These are phyloP conservation scores for Globisporangium spinosum DNA, from an alignment of 352 stramenopile species.

Conservation along the genomic window DNA sequence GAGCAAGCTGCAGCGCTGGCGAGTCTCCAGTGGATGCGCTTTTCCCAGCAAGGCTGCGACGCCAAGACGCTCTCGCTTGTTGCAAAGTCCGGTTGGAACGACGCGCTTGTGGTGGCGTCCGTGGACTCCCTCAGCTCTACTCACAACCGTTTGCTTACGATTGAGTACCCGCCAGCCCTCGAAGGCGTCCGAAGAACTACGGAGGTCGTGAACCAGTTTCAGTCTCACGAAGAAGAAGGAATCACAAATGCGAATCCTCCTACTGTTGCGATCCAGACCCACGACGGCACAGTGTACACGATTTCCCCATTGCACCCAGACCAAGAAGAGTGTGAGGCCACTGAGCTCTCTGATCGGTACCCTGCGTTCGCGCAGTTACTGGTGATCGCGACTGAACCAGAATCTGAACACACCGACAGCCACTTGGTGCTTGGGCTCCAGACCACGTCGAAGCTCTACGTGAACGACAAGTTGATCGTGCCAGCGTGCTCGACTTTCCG, in stretches of 20 bases:
- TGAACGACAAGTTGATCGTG: constrained; percentile 37
- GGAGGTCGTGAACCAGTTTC: constrained; percentile 6
- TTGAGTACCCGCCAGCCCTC: constrained; percentile 15
- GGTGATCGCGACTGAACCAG: constrained; percentile 15
- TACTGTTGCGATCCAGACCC: constrained; percentile 34
- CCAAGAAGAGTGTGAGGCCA: constrained; percentile 3
- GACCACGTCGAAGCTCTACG: constrained; percentile 42
- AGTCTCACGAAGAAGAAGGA: neutral
- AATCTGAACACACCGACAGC: constrained; percentile 6
- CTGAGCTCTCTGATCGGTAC: constrained; percentile 20
- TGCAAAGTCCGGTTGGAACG: constrained; percentile 29
- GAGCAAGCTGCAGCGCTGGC: constrained; percentile 4
- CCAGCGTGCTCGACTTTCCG: constrained; percentile 60
- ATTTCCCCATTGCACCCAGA: constrained; percentile 6
- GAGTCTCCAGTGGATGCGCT: constrained; percentile 36
- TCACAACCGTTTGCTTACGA: neutral
- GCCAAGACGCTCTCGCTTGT: constrained; percentile 22
- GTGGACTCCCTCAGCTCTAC: neutral
- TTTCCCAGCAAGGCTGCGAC: constrained; percentile 8
- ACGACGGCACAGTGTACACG: constrained; percentile 35
- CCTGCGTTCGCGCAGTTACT: constrained; percentile 38
- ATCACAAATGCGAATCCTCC: neutral
- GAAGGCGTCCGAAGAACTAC: constrained; percentile 14
- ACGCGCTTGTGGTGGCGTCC: constrained; percentile 24
- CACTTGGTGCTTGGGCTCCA: constrained; percentile 43